These are phyloP conservation scores for Arctostaphylos glauca DNA, from an alignment of 148 eudicot genomes.

Conservation along the genomic window DNA sequence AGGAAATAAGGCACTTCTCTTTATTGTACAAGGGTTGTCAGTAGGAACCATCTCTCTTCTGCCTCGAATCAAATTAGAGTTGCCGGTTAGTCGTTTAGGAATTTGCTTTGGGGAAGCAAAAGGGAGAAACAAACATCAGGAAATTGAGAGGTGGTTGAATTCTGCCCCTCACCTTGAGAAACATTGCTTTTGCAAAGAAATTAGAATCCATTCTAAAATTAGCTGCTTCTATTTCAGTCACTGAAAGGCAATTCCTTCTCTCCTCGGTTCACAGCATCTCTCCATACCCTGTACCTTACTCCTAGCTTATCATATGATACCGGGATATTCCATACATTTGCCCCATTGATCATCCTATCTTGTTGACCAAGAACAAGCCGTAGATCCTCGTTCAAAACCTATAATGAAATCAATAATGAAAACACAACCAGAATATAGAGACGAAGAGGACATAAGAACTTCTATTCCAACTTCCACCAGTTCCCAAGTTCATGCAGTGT, in stretches of 20 bases:
- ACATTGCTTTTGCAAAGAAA: background rate
- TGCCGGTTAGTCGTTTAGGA: background rate
- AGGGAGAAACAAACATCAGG: background rate
- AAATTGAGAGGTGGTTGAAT: slow-evolving; percentile 9
- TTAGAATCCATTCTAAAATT: background rate
- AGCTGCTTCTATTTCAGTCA: slow-evolving; percentile 24
- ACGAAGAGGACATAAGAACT: background rate
- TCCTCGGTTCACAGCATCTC: slow-evolving; percentile 74
- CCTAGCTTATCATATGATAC: slow-evolving; percentile 91
- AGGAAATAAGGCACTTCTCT: slow-evolving; percentile 11
- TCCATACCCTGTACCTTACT: slow-evolving; percentile 90
- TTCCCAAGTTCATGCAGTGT: background rate
- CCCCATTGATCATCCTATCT: slow-evolving; percentile 85
- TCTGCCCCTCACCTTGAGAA: background rate
- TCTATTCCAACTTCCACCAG: background rate
- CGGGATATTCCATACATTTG: slow-evolving; percentile 85
- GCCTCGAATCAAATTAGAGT: slow-evolving; percentile 19
- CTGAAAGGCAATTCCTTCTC: slow-evolving; percentile 53
- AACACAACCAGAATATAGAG: background rate
- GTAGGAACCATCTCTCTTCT: slow-evolving; percentile 1
- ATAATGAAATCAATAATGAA: slow-evolving; percentile 4
- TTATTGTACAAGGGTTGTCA: slow-evolving; percentile 10
- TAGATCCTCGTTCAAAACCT: slow-evolving; percentile 91
- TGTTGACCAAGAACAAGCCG: slow-evolving; percentile 90
- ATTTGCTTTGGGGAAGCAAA: background rate